Conservation (phyloP, 805 yeast species). For the Kuraishia hungarica region DNA sequence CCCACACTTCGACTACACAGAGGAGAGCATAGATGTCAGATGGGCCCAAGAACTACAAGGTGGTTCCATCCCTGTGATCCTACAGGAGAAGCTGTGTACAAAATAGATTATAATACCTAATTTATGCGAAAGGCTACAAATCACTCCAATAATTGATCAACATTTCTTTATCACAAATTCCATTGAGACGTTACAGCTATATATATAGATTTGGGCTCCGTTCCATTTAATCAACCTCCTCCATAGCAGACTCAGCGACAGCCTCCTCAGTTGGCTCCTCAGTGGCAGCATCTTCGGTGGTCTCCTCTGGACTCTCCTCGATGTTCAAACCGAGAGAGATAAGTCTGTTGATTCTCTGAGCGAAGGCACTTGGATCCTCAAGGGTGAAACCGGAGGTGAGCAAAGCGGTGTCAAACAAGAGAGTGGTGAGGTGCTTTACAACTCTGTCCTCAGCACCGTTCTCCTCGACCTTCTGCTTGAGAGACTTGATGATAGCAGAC, state of each 20-base stretch:
- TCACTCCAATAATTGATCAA: neutral
- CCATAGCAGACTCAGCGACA: slow-evolving; percentile 93
- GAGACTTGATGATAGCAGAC: slow-evolving; percentile 91
- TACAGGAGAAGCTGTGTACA: neutral
- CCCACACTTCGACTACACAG: slow-evolving; percentile 10
- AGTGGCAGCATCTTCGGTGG: slow-evolving; percentile 30
- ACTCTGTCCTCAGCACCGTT: slow-evolving; percentile 98
- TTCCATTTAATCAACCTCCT: slow-evolving; percentile 80
- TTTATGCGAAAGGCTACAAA: neutral
- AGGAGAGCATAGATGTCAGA: neutral
- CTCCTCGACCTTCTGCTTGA: slow-evolving; percentile 91
- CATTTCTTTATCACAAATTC: neutral
- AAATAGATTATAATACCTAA: neutral
- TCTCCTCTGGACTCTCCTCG: slow-evolving; percentile 63
- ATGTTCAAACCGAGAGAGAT: slow-evolving; percentile 97
- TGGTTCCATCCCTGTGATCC: neutral
- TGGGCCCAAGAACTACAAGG: neutral
- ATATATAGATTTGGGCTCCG: neutral
- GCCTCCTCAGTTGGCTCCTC: slow-evolving; percentile 54
- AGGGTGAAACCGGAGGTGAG: slow-evolving; percentile 98
- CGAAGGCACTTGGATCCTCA: slow-evolving; percentile 97
- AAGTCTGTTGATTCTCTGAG: slow-evolving; percentile 96
- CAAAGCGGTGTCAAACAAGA: slow-evolving; percentile 95
- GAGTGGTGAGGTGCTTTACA: slow-evolving; percentile 93
- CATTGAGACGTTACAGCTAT: neutral